phyloP scores from a whole-genome alignment of 1,284 basidiomycete genomes.

The Rhodotorula sp. region DNA sequence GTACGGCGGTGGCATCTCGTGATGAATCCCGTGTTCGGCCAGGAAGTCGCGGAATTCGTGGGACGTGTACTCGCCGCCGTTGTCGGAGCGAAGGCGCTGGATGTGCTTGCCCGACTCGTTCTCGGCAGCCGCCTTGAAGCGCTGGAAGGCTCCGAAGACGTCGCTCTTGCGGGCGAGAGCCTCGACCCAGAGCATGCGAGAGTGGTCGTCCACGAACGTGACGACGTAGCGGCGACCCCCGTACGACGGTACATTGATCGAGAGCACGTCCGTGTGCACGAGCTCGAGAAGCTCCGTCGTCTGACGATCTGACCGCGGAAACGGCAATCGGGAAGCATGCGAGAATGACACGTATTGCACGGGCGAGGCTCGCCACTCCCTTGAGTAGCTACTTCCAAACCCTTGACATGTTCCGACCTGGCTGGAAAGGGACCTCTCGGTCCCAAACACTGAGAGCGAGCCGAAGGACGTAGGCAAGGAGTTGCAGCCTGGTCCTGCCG shows the following conservation, averaged over 20 bases:
- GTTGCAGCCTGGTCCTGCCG: too few relatives aligned
- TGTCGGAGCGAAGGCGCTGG: conserved; percentile 48
- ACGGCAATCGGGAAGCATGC: neutral
- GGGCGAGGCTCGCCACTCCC: neutral
- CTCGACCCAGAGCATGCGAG: conserved; percentile 24
- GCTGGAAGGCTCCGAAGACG: conserved; percentile 46
- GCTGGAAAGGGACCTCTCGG: too few relatives aligned
- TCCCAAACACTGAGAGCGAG: too few relatives aligned
- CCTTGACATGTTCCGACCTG: neutral
- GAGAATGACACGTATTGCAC: neutral
- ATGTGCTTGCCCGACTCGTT: conserved; percentile 44
- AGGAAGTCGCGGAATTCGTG: conserved; percentile 38
- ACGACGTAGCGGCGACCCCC: too few relatives aligned
- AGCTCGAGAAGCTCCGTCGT: conserved; percentile 15
- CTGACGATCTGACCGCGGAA: too few relatives aligned
- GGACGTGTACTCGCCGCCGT: conserved; percentile 33
- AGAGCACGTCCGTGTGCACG: conserved; percentile 25
- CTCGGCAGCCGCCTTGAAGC: conserved; percentile 47
- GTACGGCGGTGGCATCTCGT: too few relatives aligned
- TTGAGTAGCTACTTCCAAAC: neutral
- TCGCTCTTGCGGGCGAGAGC: conserved; percentile 50
- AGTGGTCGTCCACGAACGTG: too few relatives aligned
- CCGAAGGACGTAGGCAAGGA: too few relatives aligned
- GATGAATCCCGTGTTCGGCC: too few relatives aligned
- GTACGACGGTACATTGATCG: too few relatives aligned